Conservation (phyloP, 169 alveolate species). For the Babesia bigemina region DNA sequence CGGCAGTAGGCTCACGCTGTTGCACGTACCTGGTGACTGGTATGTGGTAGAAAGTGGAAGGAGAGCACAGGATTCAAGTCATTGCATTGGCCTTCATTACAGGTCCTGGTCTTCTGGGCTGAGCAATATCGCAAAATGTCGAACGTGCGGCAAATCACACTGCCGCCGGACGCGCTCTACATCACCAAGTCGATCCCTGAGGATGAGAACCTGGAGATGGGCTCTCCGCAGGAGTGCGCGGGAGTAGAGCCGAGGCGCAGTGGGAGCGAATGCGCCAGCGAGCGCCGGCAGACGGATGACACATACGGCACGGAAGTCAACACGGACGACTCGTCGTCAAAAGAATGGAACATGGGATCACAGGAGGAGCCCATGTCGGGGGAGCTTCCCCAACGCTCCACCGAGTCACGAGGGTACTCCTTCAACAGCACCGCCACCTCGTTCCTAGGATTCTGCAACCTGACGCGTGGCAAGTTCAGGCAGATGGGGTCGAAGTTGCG, state of each 20-base stretch:
- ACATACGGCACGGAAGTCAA: too few relatives aligned
- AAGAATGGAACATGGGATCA: too few relatives aligned
- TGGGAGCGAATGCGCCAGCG: neutral
- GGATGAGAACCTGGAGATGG: neutral
- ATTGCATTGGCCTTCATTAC: too few relatives aligned
- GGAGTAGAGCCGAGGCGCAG: neutral
- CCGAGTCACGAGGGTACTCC: conserved; percentile 2
- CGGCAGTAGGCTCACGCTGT: too few relatives aligned
- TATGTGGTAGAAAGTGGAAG: too few relatives aligned
- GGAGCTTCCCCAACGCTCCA: too few relatives aligned
- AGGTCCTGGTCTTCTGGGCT: too few relatives aligned
- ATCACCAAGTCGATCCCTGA: conserved; percentile 15
- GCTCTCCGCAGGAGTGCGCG: neutral
- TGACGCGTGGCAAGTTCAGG: conserved; percentile 6
- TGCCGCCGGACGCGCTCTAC: neutral
- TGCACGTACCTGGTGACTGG: too few relatives aligned
- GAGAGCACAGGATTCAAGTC: too few relatives aligned
- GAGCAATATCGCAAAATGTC: neutral
- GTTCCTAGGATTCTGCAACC: conserved; percentile 15
- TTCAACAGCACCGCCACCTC: conserved; percentile 58
- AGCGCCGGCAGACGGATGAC: too few relatives aligned
- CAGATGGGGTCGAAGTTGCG: neutral
- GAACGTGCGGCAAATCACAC: neutral
- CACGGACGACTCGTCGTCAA: too few relatives aligned
- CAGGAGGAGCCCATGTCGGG: too few relatives aligned